These are phyloP conservation scores for Pestalotiopsis sp. DNA, from an alignment of 2,329 filamentous ascomycete species.

Conservation along the genomic window DNA sequence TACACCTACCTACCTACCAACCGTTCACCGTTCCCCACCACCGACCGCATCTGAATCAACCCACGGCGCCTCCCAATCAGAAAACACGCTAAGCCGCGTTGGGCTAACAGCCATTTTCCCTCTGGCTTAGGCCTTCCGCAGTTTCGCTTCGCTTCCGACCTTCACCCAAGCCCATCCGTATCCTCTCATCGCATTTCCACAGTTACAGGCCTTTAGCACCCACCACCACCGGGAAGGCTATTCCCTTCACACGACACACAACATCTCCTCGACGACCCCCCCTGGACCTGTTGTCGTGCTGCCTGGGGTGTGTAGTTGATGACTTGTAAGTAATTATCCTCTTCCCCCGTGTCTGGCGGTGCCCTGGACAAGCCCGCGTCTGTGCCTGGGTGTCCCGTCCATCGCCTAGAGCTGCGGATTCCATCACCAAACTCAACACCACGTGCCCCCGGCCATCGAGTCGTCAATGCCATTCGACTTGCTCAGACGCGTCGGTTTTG, in stretches of 20 bases:
- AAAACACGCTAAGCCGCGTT: conserved; percentile 14
- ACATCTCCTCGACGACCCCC: conserved; percentile 15
- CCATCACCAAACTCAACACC: conserved; percentile 28
- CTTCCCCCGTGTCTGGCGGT: conserved; percentile 18
- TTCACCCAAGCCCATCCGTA: conserved; percentile 19
- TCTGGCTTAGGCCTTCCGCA: conserved; percentile 23
- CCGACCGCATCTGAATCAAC: not conserved
- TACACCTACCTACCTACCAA: no score
- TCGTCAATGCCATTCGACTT: conserved; percentile 25
- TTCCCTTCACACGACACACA: conserved; percentile 6
- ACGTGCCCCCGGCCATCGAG: conserved; percentile 31
- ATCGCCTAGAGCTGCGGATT: conserved; percentile 30
- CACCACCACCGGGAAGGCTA: conserved; percentile 22
- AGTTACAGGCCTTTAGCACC: conserved; percentile 14
- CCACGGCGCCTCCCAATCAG: conserved; percentile 4
- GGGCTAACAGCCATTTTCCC: conserved; percentile 16
- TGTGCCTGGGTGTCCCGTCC: conserved; percentile 22
- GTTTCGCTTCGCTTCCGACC: conserved; percentile 26
- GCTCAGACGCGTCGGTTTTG: conserved; percentile 24
- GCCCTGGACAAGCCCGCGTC: conserved; percentile 27
- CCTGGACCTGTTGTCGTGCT: conserved; percentile 7
- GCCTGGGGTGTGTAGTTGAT: conserved; percentile 29
- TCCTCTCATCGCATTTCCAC: conserved; percentile 19
- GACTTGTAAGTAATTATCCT: conserved; percentile 34
- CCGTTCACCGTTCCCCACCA: no score